These are phyloP conservation scores for Bocquillonia castaneifolia DNA, from an alignment of 441 rosid species.

Conservation along the genomic window DNA sequence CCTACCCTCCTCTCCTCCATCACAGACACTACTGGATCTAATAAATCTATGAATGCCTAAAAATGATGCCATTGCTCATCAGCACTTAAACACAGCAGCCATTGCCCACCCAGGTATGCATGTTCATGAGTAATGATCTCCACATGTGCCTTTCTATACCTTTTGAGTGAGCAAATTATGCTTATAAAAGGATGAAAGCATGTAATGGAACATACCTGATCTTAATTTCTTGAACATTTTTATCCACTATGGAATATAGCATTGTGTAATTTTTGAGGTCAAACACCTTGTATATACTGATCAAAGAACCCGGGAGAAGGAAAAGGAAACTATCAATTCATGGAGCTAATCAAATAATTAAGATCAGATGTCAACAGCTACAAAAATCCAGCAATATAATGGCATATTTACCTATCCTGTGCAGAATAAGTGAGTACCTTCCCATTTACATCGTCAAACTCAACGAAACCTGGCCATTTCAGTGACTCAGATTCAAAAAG, in stretches of 20 bases:
- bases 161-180: conserved; percentile 18
- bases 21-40: background rate
- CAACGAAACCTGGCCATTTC: conserved; percentile 90
- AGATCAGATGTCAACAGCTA: background rate
- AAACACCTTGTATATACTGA: conserved; percentile 69
- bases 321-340: background rate
- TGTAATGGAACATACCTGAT: conserved; percentile 41
- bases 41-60: background rate
- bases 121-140: background rate
- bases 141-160: background rate
- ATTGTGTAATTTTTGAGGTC: conserved; percentile 61
- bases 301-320: background rate
- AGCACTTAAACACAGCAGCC: background rate
- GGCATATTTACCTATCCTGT: conserved; percentile 48
- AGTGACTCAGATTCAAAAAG: conserved; percentile 79
- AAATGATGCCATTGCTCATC: background rate
- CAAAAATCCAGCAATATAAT: background rate
- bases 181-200: background rate
- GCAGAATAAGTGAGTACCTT: conserved; percentile 82
- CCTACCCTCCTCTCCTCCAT: background rate
- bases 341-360: conserved; percentile 2
- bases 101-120: background rate
- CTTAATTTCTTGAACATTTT: conserved; percentile 60
- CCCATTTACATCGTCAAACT: conserved; percentile 86
- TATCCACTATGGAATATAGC: conserved; percentile 64